Evolutionary conservation across 768 basidiomycete species (phyloP), one percentile per base, ranked within the genome.

Genomic region (Mycena haematopus): DNA sequence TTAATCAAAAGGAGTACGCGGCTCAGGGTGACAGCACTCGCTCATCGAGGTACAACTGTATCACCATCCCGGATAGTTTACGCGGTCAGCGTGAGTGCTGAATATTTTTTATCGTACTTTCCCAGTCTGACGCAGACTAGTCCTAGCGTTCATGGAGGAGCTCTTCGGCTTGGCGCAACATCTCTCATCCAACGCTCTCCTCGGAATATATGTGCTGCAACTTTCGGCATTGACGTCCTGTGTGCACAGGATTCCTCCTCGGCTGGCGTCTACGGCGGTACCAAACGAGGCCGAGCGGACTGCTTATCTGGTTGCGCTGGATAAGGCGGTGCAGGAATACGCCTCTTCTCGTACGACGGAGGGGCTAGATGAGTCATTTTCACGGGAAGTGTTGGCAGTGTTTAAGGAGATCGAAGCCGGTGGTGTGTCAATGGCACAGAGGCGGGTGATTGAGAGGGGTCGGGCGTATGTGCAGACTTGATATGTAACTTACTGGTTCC

Each of bases 301-400:
- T 24, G 11, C 21, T 15, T 58, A 58, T 58, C 27, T 58, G 50
- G 17, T 51, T n/a, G 58, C 25, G 50, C 50, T 58, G 50, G 58
- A 58, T 44, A 51, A 52, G 25, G 58, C 58, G 13, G 58, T 58
- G 49, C 58, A 58, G 50, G 58, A 58, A 52, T 57, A 57, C 35
- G 47, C 56, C 35, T 57, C 56, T n/a, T 57, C 56, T 57, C 56
- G 56, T 57, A 57, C 56, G 24, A 57, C 56, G 24, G 56, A 50
- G 47, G 56, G 25, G 25, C 35, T 27, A 1, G 56, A 57, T 27
- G 56, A 49, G 36, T 35, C 47, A 10, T 57, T 50, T 29, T 49
- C 56, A 46, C 56, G 19, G 35, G 56, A 57, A 46, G 56, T 57
- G 33, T 29, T 57, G 46, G 35, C 33, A 33, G 45, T 57, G 17